A percentile compares a stretch with the other conserved stretches of the same genome.
phyloP scores from a whole-genome alignment of 495 filamentous ascomycete species.

The Sphaerosporella brunnea region DNA sequence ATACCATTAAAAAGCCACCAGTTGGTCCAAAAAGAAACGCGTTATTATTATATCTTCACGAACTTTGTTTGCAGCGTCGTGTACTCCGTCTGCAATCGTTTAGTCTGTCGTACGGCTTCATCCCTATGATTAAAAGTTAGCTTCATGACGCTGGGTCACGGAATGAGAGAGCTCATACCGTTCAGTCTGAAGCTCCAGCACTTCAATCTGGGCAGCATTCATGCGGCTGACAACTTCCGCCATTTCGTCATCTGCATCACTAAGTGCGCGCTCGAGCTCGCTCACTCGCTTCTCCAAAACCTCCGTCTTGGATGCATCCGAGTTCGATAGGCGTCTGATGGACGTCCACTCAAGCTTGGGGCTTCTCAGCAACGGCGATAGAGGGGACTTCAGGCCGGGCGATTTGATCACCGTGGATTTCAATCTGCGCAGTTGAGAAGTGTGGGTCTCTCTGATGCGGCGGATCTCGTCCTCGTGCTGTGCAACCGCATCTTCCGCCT shows the following conservation, averaged over 20 bases:
- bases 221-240: conserved; percentile 79
- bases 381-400: conserved; percentile 38
- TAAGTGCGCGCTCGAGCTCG: conserved; percentile 67
- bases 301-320: conserved; percentile 51
- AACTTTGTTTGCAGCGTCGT: conserved; percentile 22
- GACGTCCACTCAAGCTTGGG: conserved; percentile 28
- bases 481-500: conserved; percentile 64
- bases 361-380: conserved; percentile 37
- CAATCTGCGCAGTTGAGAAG: conserved; percentile 56
- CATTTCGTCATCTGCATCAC: conserved; percentile 81
- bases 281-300: conserved; percentile 51
- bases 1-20: too few species aligned
- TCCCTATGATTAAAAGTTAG: conserved; percentile 39
- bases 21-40: too few species aligned
- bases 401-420: conserved; percentile 32
- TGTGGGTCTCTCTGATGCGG: conserved; percentile 57
- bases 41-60: background rate
- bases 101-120: conserved; percentile 66
- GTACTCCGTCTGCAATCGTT: conserved; percentile 51
- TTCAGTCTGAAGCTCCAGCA: conserved; percentile 77
- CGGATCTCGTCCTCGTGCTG: conserved; percentile 75
- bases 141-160: background rate
- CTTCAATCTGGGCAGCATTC: conserved; percentile 88
- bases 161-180: conserved; percentile 37
- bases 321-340: conserved; percentile 38